A percentile compares a stretch with the other conserved stretches of the same genome.
Evolutionary conservation across 129 eudicot species (phyloP).

Genomic region (Artemisia annua): DNA sequence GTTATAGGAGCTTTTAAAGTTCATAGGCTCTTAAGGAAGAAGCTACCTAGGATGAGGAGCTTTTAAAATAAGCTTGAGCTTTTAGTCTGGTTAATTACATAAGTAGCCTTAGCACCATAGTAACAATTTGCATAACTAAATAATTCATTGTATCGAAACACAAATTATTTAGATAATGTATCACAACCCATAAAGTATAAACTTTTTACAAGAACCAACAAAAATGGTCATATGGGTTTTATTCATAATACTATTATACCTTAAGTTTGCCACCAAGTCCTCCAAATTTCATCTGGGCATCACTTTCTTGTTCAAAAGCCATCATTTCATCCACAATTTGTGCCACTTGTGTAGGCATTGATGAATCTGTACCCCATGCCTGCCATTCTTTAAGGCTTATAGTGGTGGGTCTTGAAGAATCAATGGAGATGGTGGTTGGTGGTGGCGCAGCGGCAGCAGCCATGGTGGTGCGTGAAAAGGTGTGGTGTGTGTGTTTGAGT

Average conservation of each 20-base stretch:
- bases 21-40: no score
- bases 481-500: slow-evolving; percentile 19
- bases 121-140: no score
- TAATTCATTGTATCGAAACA: neutral
- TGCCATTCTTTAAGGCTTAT: slow-evolving; percentile 84
- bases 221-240: slow-evolving; percentile 7
- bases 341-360: slow-evolving; percentile 65
- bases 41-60: no score
- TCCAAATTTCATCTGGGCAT: slow-evolving; percentile 68
- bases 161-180: neutral
- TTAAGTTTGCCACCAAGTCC: slow-evolving; percentile 81
- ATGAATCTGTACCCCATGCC: slow-evolving; percentile 80
- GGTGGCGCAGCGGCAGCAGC: slow-evolving; percentile 31
- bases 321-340: slow-evolving; percentile 70
- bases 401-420: slow-evolving; percentile 18
- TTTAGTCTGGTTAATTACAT: no score
- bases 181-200: no score
- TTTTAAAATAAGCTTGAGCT: no score
- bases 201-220: neutral
- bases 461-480: slow-evolving; percentile 15
- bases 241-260: slow-evolving; percentile 31
- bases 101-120: no score
- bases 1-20: no score
- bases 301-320: slow-evolving; percentile 44
- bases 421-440: slow-evolving; percentile 20